A percentile compares a stretch with the other conserved stretches of the same genome.
Evolutionary conservation across 495 filamentous ascomycete species (phyloP).

Genomic region (Chaetomidium leptoderma): DNA sequence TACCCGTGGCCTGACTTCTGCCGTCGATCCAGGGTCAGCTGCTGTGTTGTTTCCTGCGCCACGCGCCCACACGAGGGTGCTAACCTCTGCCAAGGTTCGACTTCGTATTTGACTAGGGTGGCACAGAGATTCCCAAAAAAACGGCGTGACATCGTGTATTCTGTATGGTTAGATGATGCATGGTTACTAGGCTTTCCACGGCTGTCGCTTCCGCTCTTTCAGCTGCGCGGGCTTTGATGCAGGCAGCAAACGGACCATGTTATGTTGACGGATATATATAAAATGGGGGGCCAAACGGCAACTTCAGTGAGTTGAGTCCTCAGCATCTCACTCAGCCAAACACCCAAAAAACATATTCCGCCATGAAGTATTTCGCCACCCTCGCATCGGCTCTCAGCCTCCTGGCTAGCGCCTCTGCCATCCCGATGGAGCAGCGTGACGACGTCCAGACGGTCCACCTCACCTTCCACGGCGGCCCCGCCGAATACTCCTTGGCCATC

Average conservation of each 20-base stretch:
- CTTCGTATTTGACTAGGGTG: conserved; percentile 5
- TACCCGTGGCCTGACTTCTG: not conserved
- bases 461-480: conserved; percentile 30
- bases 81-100: not conserved
- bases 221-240: too few species aligned
- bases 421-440: conserved; percentile 23
- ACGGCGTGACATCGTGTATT: not conserved
- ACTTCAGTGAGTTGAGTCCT: not conserved
- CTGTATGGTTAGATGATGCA: not conserved
- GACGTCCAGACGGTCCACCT: conserved; percentile 29
- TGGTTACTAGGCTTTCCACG: not conserved
- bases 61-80: not conserved
- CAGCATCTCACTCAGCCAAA: not conserved
- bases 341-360: not conserved
- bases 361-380: conserved; percentile 19
- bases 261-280: not conserved
- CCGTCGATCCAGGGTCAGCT: conserved; percentile 7
- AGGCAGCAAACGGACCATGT: not conserved
- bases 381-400: conserved; percentile 16
- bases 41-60: not conserved
- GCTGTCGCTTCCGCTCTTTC: not conserved
- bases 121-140: not conserved
- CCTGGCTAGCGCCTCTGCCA: conserved; percentile 12
- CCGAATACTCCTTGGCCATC: conserved; percentile 26
- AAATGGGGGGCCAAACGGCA: not conserved